A percentile compares a stretch with the other conserved stretches of the same genome.
phyloP scores from a whole-genome alignment of 2,329 filamentous ascomycete species.

The Trichophyton simii region DNA sequence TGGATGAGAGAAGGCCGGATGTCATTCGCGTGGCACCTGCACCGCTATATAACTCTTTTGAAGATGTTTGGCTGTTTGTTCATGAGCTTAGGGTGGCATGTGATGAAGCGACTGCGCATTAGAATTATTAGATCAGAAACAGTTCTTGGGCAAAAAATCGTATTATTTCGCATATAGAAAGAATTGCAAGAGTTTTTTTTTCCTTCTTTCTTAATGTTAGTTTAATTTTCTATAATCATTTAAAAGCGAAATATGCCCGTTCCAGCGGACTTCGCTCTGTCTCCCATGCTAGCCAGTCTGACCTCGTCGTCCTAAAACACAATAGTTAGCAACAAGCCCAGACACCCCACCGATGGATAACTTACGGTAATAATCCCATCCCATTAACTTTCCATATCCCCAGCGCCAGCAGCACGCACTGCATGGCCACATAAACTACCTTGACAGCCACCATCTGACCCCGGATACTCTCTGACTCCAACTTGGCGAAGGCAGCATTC shows the following conservation, averaged over 20 bases:
- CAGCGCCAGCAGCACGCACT: conserved; percentile 67
- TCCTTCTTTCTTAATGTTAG: neutral
- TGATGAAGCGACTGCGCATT: conserved; percentile 13
- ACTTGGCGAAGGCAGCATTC: conserved; percentile 78
- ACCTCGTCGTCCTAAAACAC: conserved; percentile 64
- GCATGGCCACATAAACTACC: conserved; percentile 74
- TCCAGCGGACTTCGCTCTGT: conserved; percentile 57
- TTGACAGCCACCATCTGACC: conserved; percentile 70
- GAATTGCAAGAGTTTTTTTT: neutral
- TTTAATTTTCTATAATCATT: conserved; percentile 15
- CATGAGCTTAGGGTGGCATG: conserved; percentile 42
- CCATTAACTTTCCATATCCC: conserved; percentile 94
- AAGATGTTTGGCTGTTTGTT: conserved; percentile 55
- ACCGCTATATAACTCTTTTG: conserved; percentile 70
- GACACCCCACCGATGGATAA: conserved; percentile 14
- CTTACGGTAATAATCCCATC: conserved; percentile 87
- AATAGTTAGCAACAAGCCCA: neutral
- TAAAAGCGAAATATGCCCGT: conserved; percentile 49
- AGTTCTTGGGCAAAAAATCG: neutral
- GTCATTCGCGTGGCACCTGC: conserved; percentile 75
- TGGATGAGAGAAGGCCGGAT: conserved; percentile 74
- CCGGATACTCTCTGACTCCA: conserved; percentile 70
- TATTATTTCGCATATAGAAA: neutral
- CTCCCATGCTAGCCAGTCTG: conserved; percentile 97
- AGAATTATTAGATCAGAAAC: neutral